Evolutionary conservation across 768 basidiomycete genomes (phyloP), one percentile per base, ranked within the genome.

Genomic region (Galerina marginata): DNA sequence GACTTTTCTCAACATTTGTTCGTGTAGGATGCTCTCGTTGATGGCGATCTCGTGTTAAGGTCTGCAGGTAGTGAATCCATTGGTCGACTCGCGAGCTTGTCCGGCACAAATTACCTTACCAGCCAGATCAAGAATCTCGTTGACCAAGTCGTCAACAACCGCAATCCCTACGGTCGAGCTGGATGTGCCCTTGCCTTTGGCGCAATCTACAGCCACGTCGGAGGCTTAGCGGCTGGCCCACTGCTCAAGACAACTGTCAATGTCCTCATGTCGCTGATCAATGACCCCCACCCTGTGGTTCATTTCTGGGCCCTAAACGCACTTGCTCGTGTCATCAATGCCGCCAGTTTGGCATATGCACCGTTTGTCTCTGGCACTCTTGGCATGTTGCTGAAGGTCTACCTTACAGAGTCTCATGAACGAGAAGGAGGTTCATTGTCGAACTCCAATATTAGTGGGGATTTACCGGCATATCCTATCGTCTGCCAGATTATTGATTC

Each of bases 161-260:
- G 96, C 15, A 92, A 96, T 72, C 96, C 97, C 0, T 84, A 92
- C 62, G 89, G 89, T 23, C 87, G 97, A 15, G 96, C 96, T 14
- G 97, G 97, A 0, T 98, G 95, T 70, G 94, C 95, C 0, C 75
- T 95, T 39, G 91, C 96, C 0, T 94, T 99, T 67, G 94, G 95
- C 11, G 86, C 95, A 11, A 93, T 99, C 39, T 96, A 97, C 72
- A 86, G 84, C 45, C 86, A 93, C 67, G 95, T 98, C 50, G 97
- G 97, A 7, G 92, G 95, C 42, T 82, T 99, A n/a, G 93, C 93
- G 10, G 96, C 95, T 6, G 94, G 94, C 0, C 93, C 97, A 0
- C 82, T 98, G 14, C 82, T 99, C 60, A 99, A 98, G 74, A 97
- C 96, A 0, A 94, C 96, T 0, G 92, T 96, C 62, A 95, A 97